Percentiles rank a stretch among this genome's conserved stretches.
Conservation (phyloP, 192 early-diverging fungal species). For the Dimargaris cristalligena region DNA sequence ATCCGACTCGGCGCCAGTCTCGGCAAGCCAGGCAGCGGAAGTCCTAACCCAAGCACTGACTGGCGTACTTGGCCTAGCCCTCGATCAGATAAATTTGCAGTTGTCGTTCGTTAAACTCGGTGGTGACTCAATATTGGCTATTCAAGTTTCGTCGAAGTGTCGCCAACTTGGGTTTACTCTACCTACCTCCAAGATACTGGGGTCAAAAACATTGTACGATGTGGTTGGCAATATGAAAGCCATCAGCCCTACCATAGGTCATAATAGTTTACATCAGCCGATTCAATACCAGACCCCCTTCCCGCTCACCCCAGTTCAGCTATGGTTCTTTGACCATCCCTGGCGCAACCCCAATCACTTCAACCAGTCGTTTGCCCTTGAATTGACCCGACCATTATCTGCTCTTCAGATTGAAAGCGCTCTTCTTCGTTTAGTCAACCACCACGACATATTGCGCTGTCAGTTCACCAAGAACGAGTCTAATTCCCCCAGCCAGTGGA, state of each 20-base stretch:
- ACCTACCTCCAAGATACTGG: neutral
- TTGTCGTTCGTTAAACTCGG: neutral
- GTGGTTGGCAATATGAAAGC: neutral
- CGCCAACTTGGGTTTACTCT: neutral
- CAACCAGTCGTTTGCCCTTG: constrained; percentile 2
- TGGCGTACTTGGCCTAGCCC: too few relatives aligned
- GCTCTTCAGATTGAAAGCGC: neutral
- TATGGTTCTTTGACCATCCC: neutral
- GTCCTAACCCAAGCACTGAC: too few relatives aligned
- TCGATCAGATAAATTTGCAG: too few relatives aligned
- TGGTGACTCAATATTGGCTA: neutral
- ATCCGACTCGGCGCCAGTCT: too few relatives aligned
- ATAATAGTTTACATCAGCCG: neutral
- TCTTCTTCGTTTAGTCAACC: neutral
- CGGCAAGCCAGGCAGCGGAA: too few relatives aligned
- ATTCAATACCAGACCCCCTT: neutral
- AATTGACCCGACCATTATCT: constrained; percentile 1
- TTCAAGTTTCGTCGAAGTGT: neutral
- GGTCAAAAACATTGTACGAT: neutral
- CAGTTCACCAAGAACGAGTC: neutral
- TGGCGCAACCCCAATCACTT: constrained; percentile 6
- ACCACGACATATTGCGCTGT: neutral
- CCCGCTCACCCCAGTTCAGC: neutral
- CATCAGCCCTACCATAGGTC: neutral
- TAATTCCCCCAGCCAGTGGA: neutral